Base-by-base conservation (phyloP, 1,284 basidiomycete genomes). In the Mycena sp. region DNA sequence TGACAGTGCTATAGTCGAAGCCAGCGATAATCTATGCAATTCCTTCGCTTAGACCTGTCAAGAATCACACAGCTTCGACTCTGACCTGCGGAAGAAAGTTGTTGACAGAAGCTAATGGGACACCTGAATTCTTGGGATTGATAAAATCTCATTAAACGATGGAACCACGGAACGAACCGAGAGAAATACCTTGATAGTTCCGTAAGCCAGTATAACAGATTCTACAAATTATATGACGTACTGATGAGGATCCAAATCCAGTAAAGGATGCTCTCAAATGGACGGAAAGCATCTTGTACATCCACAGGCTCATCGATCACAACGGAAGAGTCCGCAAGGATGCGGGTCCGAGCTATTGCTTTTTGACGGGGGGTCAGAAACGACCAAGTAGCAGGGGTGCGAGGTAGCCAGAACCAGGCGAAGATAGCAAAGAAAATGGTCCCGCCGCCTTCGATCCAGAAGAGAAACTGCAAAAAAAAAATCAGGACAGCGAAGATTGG, bases 291-390 rank as follows among this genome's bases (percentile, higher is more conserved):
- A 59, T 84, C 82, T 49, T 74, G 71, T 44, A 83, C 76, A 54
- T 80, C 70, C 26, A 85, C 72, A 37, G 73, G 71, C 65, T 85
- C 81, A 62, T 83, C 80, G 10, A 81, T 75, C 26, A 76, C 73
- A n/a, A 80, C 78, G 3, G 83, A 85, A 0, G 83, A 83, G 64
- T 85, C 84, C 7, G 74, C 61, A 9, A 84, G 75, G 35, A 85
- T 79, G n/a, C 84, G 78, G 45, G 72, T 71, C 35, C 77, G 74
- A 23, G 81, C 80, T 25, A 84, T 71, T 12, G 75, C 77, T 64
- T 81, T 84, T 67, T 85, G 81, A 28, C 80, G 76, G 7, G 72
- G 70, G 11, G 63, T 80, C 43, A 86, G 73, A 37, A 80, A 75
- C 61, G 72, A 71, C 78, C 82, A 83, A 0, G 80, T 80, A 4